Base-by-base conservation (phyloP, 2,329 filamentous ascomycete genomes). In the Verticillium isaacii region DNA sequence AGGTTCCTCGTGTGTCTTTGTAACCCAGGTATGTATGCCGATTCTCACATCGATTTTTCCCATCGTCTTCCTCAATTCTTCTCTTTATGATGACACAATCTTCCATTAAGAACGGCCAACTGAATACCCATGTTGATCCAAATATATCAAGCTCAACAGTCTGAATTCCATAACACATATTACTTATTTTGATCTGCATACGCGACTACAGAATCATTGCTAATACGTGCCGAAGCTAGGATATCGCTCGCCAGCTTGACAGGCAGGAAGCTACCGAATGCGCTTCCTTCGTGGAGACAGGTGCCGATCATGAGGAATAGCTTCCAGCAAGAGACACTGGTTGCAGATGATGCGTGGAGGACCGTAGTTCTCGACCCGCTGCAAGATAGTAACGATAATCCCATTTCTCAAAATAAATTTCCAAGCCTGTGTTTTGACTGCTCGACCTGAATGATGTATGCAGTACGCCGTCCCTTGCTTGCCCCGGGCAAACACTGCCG, bases 91-190 rank as follows among this genome's bases (percentile, higher is more conserved):
- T 65, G 63, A 65, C 54, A 50, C 57, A 34, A 50, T 62, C 62
- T 65, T 64, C 63, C 60, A 59, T 64, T 64, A 65, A 64, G 63
- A 65, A 65, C 63, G 63, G 63, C 63, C 63, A 65, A 65, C 63
- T 60, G 63, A 65, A 65, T 17, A 57, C 59, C 34, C 29, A 62
- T 65, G 63, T 65, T 65, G 63, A 65, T 65, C 52, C 59, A 62
- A 29, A 63, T 56, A 54, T 39, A 61, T 60, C 63, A 65, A 65
- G 63, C 63, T 65, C 63, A 65, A 65, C 63, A 65, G 63, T 65
- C 63, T 65, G 63, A 65, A 3, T 23, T 52, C 11, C 2, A 23
- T 12, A 52, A 8, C 34, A 52, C 9, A 23, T 23, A 5, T 25
- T 25, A 23, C 45, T 45, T 17, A 3, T 52, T 23, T 52, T 11